These are phyloP conservation scores for Ehretia macrophylla DNA, from an alignment of 257 asterid species.

Conservation along the genomic window DNA sequence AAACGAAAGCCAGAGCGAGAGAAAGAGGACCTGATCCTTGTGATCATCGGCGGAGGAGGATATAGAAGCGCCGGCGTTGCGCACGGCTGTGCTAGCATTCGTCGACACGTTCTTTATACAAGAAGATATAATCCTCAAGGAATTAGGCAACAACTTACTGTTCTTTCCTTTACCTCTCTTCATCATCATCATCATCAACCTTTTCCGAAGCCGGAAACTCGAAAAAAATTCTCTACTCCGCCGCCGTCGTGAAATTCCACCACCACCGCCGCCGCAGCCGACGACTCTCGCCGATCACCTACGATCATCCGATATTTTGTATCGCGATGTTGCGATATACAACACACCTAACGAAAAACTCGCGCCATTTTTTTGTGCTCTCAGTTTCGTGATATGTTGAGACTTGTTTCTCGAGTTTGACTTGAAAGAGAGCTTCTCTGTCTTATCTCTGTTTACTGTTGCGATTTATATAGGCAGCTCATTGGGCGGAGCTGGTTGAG, in stretches of 20 bases:
- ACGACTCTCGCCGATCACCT: conserved; percentile 2
- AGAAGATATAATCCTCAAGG: conserved; percentile 62
- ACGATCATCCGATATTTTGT: conserved; percentile 5
- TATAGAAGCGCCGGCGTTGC: conserved; percentile 41
- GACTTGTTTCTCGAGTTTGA: background rate
- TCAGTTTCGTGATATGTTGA: background rate
- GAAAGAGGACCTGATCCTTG: conserved; percentile 56
- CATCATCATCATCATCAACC: conserved; percentile 26
- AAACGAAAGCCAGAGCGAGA: conserved; percentile 5
- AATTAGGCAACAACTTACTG: conserved; percentile 60
- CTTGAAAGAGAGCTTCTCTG: background rate
- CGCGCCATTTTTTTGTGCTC: background rate
- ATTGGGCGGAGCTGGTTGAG: background rate
- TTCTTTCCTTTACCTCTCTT: conserved; percentile 53
- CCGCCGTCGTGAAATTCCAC: background rate
- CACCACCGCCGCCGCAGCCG: conserved; percentile 24
- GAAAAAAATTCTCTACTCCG: background rate
- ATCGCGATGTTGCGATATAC: background rate
- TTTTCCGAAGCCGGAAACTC: background rate
- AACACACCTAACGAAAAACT: background rate
- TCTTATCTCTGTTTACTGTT: background rate
- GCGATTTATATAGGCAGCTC: background rate
- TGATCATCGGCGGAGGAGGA: conserved; percentile 60
- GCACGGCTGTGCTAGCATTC: conserved; percentile 72
- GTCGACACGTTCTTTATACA: conserved; percentile 69